Percentiles rank a stretch among this genome's conserved stretches.
phyloP scores from a whole-genome alignment of 2,329 filamentous ascomycete species.

The Scytalidium sp. region DNA sequence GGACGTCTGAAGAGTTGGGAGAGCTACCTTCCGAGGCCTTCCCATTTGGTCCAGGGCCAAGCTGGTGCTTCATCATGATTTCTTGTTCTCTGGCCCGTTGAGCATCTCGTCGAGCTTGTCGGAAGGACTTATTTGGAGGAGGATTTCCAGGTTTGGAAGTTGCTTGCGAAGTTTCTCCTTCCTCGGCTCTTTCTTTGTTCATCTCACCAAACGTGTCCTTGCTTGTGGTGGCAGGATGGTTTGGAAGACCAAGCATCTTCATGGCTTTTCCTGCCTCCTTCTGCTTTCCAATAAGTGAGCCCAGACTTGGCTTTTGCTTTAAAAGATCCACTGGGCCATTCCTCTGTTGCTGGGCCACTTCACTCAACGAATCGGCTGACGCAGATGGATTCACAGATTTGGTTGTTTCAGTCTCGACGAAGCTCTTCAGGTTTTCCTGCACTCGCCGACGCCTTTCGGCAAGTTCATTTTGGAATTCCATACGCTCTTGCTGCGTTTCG shows the following conservation, averaged over 20 bases:
- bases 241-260: slow-evolving; percentile 59
- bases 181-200: slow-evolving; percentile 21
- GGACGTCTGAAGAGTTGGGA: background rate
- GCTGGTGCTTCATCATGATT: slow-evolving; percentile 20
- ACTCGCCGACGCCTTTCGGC: slow-evolving; percentile 68
- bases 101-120: slow-evolving; percentile 26
- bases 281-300: slow-evolving; percentile 55
- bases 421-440: slow-evolving; percentile 69
- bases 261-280: slow-evolving; percentile 49
- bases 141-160: slow-evolving; percentile 10
- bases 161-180: slow-evolving; percentile 18
- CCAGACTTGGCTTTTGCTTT: slow-evolving; percentile 63
- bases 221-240: slow-evolving; percentile 35
- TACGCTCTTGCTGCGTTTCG: slow-evolving; percentile 52
- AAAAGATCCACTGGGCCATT: slow-evolving; percentile 62
- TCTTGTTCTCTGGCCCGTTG: slow-evolving; percentile 28
- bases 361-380: slow-evolving; percentile 32
- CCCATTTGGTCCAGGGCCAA: no score
- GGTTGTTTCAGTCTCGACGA: slow-evolving; percentile 59
- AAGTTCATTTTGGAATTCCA: slow-evolving; percentile 72
- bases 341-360: slow-evolving; percentile 27
- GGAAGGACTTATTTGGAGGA: slow-evolving; percentile 23
- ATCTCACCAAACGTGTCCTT: slow-evolving; percentile 28
- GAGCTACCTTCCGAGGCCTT: background rate
- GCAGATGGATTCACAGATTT: slow-evolving; percentile 32